Base-by-base conservation (phyloP, 768 basidiomycete species). In the Termitomyces sp. region DNA sequence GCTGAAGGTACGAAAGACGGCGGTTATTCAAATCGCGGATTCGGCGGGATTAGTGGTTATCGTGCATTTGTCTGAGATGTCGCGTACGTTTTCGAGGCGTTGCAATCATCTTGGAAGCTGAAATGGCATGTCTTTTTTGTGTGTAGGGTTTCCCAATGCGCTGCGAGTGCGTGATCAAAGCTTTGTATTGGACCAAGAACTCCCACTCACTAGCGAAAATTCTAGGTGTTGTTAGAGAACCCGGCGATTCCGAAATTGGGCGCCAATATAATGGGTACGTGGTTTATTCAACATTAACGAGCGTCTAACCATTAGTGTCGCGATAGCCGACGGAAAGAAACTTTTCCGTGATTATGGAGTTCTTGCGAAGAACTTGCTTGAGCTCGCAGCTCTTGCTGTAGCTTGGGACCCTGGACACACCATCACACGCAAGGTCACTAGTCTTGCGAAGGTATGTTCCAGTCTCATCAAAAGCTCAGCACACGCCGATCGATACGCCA, bases 301-400 rank as follows among this genome's bases (percentile, higher is more conserved):
- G 6, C 6, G 4, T 46, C 20, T 33, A 46, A 26, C 12, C 20
- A 10, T n/a, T 16, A 4, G 23, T 35, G 26, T 32, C 32, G 6
- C 32, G 7, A 35, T 56, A 76, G 75, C 70, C 56, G 76, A 77
- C 50, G 76, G 73, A 14, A 71, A 65, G 57, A 77, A 77, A 55
- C 63, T 76, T 2, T 75, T 74, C 57, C 62, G 69, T 32, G 75
- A 77, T 58, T 75, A 74, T 59, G 76, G 76, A 2, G 68, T 76
- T n/a, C 58, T 75, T 44, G 66, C 69, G 23, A 66, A 67, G 40
- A 71, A 69, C 32, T 65, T 76, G 0, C 66, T 77, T 8, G 76
- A 77, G 60, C 72, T 77, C 1, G 74, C 73, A 3, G 64, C 61
- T 13, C 57, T 76, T 2, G 71, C 74, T 9, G 52, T 63, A 3